Conservation (phyloP, 129 eudicot genomes). For the Artemisia annua region DNA sequence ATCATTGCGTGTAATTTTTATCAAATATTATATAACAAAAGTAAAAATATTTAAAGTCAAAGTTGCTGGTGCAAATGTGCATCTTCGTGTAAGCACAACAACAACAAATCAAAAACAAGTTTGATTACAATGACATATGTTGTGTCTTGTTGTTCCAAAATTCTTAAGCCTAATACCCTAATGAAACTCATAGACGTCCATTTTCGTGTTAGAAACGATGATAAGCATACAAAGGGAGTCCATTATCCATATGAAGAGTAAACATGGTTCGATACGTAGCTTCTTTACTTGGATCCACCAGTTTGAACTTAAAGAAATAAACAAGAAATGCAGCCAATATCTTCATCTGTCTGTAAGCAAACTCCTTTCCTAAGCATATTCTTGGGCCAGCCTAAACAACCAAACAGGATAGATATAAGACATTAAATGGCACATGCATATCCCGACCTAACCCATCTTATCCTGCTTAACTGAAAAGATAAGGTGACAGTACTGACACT, state of each 20-base stretch:
- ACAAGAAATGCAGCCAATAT: constrained; percentile 50
- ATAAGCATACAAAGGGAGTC: constrained; percentile 38
- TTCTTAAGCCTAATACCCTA: no score
- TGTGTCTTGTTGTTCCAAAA: no score
- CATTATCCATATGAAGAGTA: constrained; percentile 61
- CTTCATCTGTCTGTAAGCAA: constrained; percentile 80
- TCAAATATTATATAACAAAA: no score
- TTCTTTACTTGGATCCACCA: constrained; percentile 45
- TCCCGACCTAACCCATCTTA: no score
- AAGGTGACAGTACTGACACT: no score
- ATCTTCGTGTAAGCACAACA: no score
- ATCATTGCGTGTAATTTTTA: no score
- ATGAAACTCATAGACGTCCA: not conserved
- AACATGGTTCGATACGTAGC: constrained; percentile 56
- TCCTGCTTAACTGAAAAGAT: no score
- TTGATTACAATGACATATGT: not conserved
- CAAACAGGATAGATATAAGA: not conserved
- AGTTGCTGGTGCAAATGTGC: no score
- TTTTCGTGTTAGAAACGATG: constrained; percentile 24
- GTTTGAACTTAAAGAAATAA: constrained; percentile 41
- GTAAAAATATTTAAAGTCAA: no score
- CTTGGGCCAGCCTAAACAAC: constrained; percentile 55
- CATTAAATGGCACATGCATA: no score
- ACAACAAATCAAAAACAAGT: no score
- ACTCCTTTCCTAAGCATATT: constrained; percentile 64